Percentiles rank a stretch among this genome's conserved stretches.
phyloP scores from a whole-genome alignment of 2,329 filamentous ascomycete genomes.

The Beauveria asiatica region DNA sequence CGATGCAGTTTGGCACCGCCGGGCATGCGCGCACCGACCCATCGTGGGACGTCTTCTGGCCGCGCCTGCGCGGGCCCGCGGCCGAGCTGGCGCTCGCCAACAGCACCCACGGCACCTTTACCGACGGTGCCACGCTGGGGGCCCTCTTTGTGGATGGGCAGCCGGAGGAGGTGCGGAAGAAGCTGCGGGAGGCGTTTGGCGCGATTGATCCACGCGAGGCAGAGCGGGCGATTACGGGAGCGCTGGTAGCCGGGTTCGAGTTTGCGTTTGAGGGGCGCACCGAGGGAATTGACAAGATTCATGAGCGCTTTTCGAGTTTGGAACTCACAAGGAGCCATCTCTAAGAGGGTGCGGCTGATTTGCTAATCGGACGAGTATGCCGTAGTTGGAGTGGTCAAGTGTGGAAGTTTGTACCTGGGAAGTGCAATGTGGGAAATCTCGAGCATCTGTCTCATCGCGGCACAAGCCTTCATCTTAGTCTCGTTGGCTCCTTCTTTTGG shows the following conservation, averaged over 20 bases:
- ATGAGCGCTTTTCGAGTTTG: background rate
- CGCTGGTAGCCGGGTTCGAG: background rate
- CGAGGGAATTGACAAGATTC: background rate
- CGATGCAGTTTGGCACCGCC: slow-evolving; percentile 14
- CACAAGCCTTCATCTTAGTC: too few species aligned
- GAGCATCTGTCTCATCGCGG: too few species aligned
- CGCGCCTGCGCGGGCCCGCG: slow-evolving; percentile 13
- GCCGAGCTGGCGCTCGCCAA: slow-evolving; percentile 14
- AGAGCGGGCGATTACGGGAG: background rate
- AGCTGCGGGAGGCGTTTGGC: background rate
- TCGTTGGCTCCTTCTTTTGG: too few species aligned
- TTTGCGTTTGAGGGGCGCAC: background rate
- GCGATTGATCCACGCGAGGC: background rate
- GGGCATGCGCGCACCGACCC: slow-evolving; percentile 14
- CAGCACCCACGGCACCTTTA: slow-evolving; percentile 16
- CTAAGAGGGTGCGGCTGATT: background rate
- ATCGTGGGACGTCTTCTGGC: slow-evolving; percentile 16
- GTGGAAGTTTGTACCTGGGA: background rate
- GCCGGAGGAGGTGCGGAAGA: background rate
- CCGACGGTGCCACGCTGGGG: slow-evolving; percentile 13
- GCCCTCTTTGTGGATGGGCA: slow-evolving; percentile 4
- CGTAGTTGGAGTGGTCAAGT: background rate
- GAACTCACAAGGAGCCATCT: slow-evolving; percentile 1
- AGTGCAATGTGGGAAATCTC: too few species aligned
- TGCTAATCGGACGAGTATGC: background rate